Percentiles rank a stretch among this genome's conserved stretches.
phyloP scores from a whole-genome alignment of 108 stramenopile species.

The Conticribra guillardii region DNA sequence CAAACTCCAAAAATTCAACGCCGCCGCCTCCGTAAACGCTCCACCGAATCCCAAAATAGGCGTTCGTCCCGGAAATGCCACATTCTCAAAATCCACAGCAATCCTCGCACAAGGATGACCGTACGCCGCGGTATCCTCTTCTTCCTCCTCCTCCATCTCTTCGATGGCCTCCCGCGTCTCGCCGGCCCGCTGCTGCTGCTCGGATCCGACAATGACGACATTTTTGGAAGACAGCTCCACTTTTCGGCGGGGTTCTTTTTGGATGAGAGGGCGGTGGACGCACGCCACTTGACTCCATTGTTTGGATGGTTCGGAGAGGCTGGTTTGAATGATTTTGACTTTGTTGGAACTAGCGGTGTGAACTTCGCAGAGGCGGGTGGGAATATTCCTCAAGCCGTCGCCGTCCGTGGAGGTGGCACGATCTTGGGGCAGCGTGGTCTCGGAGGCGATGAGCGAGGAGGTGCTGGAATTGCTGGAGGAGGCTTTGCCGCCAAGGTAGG shows the following conservation, averaged over 20 bases:
- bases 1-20: constrained; percentile 85
- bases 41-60: constrained; percentile 95
- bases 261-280: constrained; percentile 29
- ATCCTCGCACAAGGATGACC: constrained; percentile 67
- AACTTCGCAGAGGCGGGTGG: constrained; percentile 25
- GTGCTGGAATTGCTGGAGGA: neutral
- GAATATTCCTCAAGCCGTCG: neutral
- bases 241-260: constrained; percentile 19
- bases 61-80: constrained; percentile 54
- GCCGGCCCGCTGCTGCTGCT: neutral
- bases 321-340: constrained; percentile 60
- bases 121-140: too few species aligned
- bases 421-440: neutral
- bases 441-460: too few species aligned
- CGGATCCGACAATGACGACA: too few species aligned
- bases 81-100: constrained; percentile 44
- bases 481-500: constrained; percentile 14
- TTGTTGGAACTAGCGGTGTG: neutral
- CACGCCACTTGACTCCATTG: constrained; percentile 76
- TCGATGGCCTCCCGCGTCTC: neutral
- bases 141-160: constrained; percentile 18
- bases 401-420: neutral
- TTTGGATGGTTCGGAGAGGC: constrained; percentile 58
- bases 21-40: constrained; percentile 95
- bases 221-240: too few species aligned